Percentiles rank a stretch among this genome's conserved stretches.
These are phyloP conservation scores for Calamus simplicifolius DNA, from an alignment of 176 grass and related monocot genomes.

Conservation along the genomic window DNA sequence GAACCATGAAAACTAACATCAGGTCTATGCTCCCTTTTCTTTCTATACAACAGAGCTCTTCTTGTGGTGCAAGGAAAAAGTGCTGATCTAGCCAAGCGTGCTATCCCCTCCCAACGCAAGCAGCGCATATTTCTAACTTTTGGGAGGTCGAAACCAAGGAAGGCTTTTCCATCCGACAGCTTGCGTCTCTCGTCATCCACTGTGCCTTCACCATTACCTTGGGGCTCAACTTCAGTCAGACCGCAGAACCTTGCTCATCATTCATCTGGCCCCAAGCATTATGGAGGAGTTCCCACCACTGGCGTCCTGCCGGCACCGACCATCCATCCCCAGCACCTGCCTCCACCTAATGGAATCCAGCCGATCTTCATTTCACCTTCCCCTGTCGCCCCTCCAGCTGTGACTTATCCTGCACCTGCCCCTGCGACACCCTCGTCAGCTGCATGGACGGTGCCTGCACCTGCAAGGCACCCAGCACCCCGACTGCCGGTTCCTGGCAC, in stretches of 20 bases:
- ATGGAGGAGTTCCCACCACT: conserved; percentile 23
- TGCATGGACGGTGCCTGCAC: conserved; percentile 40
- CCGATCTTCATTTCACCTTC: conserved; percentile 43
- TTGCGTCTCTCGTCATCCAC: conserved; percentile 22
- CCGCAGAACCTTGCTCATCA: conserved; percentile 24
- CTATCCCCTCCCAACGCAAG: conserved; percentile 46
- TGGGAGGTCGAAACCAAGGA: conserved; percentile 51
- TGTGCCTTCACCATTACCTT: conserved; percentile 31
- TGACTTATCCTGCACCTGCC: conserved; percentile 3
- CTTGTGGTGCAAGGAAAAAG: conserved; percentile 60
- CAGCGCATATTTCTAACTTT: conserved; percentile 54
- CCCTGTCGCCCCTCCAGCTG: conserved; percentile 24
- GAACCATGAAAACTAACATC: too few species aligned
- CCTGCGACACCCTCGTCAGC: not conserved
- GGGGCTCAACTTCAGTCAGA: conserved; percentile 41
- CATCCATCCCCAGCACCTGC: not conserved
- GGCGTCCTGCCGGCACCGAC: conserved; percentile 10
- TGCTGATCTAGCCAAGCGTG: conserved; percentile 53
- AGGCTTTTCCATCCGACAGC: conserved; percentile 24
- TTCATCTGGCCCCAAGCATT: conserved; percentile 38
- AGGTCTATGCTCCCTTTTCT: not conserved
- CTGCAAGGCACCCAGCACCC: conserved; percentile 33
- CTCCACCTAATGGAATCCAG: conserved; percentile 12
- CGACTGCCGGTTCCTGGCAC: conserved; percentile 57
- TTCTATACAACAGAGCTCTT: conserved; percentile 38